Base-by-base conservation (phyloP, 1,284 basidiomycete species). In the Fomitopsis pinicola region DNA sequence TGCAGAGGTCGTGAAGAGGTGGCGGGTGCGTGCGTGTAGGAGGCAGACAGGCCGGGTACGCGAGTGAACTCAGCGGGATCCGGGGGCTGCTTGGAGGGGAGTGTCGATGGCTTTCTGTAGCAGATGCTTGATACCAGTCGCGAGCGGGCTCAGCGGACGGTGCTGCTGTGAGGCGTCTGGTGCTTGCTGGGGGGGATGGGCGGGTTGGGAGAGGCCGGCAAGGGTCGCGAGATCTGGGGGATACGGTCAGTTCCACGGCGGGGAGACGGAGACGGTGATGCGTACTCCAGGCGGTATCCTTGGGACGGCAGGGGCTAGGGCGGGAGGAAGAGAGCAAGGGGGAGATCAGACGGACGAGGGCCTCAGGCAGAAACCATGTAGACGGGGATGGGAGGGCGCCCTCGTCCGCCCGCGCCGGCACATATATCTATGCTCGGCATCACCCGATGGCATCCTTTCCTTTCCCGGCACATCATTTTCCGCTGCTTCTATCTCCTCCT, bases 191-290 rank as follows among this genome's bases (percentile, higher is more conserved):
- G 73, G 73, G 71, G 71, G 17, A 66, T 69, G 70, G 75, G 73
- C 79, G 82, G 82, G 73, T 69, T 71, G 76, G 76, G 75, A 82
- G 88, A 83, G 81, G 88, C 89, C 89, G 89, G 83, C 87, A 89
- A 93, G 93, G 92, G 93, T 94, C 93, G 92, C 92, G 93, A 95
- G 91, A 86, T 83, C 89, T 93, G 75, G 44, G 55, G 56, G 57
- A 52, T 59, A 57, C 28, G 14, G 57, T 54, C 44, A 66, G 58
- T 61, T 42, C 56, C 36, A 52, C 14, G 60, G 58, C 62, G 52
- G 55, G 61, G 44, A 35, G 59, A 55, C 38, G n/a, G 26, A n/a
- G 28, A 19, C 30, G 45, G n/a, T 50, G 60, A 22, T n/a, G 76
- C 82, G 50, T 66, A 88, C 88, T 75, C 83, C 89, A 91, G 81